phyloP scores from a whole-genome alignment of 164 flowering plant genomes.

The Buxus sempervirens region DNA sequence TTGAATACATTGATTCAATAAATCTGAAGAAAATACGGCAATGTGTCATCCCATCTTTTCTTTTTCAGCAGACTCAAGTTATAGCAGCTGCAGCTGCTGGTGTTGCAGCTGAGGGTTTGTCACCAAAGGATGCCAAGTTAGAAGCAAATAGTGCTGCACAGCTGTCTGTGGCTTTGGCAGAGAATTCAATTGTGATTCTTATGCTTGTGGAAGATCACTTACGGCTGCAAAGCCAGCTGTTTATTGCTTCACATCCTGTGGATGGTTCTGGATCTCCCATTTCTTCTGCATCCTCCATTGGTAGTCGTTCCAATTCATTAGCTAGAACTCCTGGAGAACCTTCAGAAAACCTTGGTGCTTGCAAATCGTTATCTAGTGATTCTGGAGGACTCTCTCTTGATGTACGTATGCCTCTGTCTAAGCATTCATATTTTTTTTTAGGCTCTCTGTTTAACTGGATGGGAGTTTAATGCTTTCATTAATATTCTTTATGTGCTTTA shows the following conservation, averaged over 20 bases:
- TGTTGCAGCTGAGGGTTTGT: constrained; percentile 93
- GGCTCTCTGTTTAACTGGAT: not conserved
- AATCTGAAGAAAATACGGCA: constrained; percentile 11
- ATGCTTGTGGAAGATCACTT: constrained; percentile 99
- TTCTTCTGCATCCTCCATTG: constrained; percentile 45
- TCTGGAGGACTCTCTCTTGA: constrained; percentile 81
- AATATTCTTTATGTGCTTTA: not conserved
- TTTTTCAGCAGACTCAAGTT: constrained; percentile 84
- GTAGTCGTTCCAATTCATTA: constrained; percentile 35
- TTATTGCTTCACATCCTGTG: constrained; percentile 34
- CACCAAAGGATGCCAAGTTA: constrained; percentile 74
- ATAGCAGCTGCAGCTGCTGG: constrained; percentile 99
- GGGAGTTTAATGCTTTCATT: not conserved
- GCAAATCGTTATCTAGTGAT: constrained; percentile 45
- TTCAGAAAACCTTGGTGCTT: constrained; percentile 36
- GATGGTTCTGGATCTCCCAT: constrained; percentile 53
- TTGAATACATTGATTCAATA: not conserved
- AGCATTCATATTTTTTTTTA: not conserved
- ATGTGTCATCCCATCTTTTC: constrained; percentile 34
- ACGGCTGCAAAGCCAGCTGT: constrained; percentile 85
- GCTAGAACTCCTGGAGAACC: constrained; percentile 40
- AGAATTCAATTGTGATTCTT: constrained; percentile 92
- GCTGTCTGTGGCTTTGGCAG: constrained; percentile 96
- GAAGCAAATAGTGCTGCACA: constrained; percentile 97
- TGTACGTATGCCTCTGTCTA: constrained; percentile 44